Conservation (phyloP, 345 rosid genomes). For the Acer saccharum region DNA sequence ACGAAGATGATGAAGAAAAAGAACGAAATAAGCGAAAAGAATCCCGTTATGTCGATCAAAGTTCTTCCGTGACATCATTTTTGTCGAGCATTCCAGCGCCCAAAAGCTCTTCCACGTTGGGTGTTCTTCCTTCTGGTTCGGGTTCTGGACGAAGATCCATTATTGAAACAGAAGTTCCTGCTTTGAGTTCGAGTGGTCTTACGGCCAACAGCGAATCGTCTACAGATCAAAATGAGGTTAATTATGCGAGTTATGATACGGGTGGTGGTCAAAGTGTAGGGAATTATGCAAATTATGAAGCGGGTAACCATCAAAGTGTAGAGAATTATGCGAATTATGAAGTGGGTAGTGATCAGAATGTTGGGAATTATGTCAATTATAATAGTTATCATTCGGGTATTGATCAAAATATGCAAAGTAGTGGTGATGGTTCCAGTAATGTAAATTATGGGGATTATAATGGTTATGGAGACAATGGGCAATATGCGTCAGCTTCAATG, state of each 20-base stretch:
- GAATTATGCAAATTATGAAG: slow-evolving; percentile 5
- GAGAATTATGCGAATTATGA: slow-evolving; percentile 22
- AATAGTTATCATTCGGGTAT: slow-evolving; percentile 25
- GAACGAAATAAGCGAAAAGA: slow-evolving; percentile 46
- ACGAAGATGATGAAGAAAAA: slow-evolving; percentile 53
- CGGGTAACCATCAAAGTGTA: slow-evolving; percentile 17
- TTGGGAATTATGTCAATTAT: slow-evolving; percentile 19
- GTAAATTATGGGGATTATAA: slow-evolving; percentile 37
- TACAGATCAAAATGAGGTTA: slow-evolving; percentile 19
- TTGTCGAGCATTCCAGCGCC: slow-evolving; percentile 83
- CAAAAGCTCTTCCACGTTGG: slow-evolving; percentile 61
- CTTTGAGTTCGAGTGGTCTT: slow-evolving; percentile 16
- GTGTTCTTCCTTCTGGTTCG: slow-evolving; percentile 51
- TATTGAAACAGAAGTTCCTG: slow-evolving; percentile 49
- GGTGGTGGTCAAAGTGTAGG: slow-evolving; percentile 24
- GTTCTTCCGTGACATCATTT: slow-evolving; percentile 64
- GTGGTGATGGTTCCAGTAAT: slow-evolving; percentile 38
- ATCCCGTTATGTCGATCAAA: slow-evolving; percentile 23
- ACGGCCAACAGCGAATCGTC: slow-evolving; percentile 29
- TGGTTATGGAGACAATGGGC: slow-evolving; percentile 38
- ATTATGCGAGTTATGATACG: slow-evolving; percentile 29
- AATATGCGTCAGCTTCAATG: slow-evolving; percentile 28
- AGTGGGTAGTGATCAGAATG: slow-evolving; percentile 19
- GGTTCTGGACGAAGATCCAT: slow-evolving; percentile 73
- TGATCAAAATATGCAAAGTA: slow-evolving; percentile 30